Evolutionary conservation across 2,329 filamentous ascomycete species (phyloP).

Genomic region (Epichloe hybrida): DNA sequence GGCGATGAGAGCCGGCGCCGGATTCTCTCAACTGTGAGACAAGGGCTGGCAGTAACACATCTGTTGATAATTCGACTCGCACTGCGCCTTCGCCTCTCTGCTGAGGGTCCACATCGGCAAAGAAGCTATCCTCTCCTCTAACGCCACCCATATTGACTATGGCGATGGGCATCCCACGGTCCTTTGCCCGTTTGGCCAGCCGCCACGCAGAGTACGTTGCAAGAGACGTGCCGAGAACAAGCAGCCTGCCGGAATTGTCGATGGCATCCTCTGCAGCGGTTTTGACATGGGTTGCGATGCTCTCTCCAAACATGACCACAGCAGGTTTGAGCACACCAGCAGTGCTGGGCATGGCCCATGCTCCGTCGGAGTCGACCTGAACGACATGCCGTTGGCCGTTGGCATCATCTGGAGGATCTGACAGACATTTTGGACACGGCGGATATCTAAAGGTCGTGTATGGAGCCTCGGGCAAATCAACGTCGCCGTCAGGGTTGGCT

Average conservation of each 20-base stretch:
- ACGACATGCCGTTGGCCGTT: conserved; percentile 46
- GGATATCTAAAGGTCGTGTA: conserved; percentile 89
- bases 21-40: conserved; percentile 33
- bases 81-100: conserved; percentile 39
- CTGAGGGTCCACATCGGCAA: conserved; percentile 37
- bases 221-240: conserved; percentile 78
- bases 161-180: conserved; percentile 71
- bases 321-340: conserved; percentile 83
- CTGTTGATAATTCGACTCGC: conserved; percentile 43
- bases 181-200: conserved; percentile 68
- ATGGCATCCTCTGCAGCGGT: conserved; percentile 64
- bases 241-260: conserved; percentile 58
- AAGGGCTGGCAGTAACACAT: conserved; percentile 42
- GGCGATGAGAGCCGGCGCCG: neutral
- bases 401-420: conserved; percentile 40
- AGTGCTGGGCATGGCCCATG: conserved; percentile 51
- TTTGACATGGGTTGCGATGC: conserved; percentile 58
- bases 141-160: conserved; percentile 82
- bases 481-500: conserved; percentile 88
- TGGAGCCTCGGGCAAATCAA: conserved; percentile 74
- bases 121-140: conserved; percentile 63
- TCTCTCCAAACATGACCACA: conserved; percentile 97
- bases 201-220: conserved; percentile 95
- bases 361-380: conserved; percentile 65
- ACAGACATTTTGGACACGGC: conserved; percentile 68